These are phyloP conservation scores for Sporothrix mexicana DNA, from an alignment of 2,329 filamentous ascomycete species.

Conservation along the genomic window DNA sequence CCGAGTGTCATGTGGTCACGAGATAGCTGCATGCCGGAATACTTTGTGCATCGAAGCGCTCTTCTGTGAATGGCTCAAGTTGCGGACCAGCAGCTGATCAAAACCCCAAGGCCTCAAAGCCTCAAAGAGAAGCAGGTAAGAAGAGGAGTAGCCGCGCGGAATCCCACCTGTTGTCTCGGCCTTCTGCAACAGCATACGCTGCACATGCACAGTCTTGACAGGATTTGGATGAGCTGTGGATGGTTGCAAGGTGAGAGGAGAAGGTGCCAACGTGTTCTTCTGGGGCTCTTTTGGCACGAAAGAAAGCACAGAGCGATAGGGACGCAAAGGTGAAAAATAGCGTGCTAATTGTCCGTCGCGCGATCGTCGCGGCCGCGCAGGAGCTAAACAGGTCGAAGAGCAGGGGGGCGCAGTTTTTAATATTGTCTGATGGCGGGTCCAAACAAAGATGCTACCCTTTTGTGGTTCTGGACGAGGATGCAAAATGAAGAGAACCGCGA, in stretches of 20 bases:
- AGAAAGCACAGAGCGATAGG: not conserved
- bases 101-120: not conserved
- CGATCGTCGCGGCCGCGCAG: slow-evolving; percentile 35
- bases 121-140: not conserved
- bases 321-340: slow-evolving; percentile 16
- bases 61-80: not conserved
- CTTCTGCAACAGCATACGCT: slow-evolving; percentile 4
- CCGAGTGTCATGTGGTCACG: slow-evolving; percentile 19
- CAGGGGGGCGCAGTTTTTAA: slow-evolving; percentile 33
- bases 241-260: slow-evolving; percentile 9
- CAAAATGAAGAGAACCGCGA: not conserved
- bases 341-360: slow-evolving; percentile 32
- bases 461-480: not conserved
- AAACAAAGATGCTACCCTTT: slow-evolving; percentile 10
- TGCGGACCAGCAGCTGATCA: not conserved
- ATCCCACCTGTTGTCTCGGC: slow-evolving; percentile 14
- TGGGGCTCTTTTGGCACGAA: not conserved
- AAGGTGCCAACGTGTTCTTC: slow-evolving; percentile 20
- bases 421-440: slow-evolving; percentile 35
- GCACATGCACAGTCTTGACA: not conserved
- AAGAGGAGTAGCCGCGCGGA: not conserved
- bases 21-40: not conserved
- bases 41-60: not conserved
- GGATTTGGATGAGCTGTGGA: not conserved
- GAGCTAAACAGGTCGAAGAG: slow-evolving; percentile 28